A percentile compares a stretch with the other conserved stretches of the same genome.
Evolutionary conservation across 1,284 basidiomycete species (phyloP).

Genomic region (Inonotus hispidus): DNA sequence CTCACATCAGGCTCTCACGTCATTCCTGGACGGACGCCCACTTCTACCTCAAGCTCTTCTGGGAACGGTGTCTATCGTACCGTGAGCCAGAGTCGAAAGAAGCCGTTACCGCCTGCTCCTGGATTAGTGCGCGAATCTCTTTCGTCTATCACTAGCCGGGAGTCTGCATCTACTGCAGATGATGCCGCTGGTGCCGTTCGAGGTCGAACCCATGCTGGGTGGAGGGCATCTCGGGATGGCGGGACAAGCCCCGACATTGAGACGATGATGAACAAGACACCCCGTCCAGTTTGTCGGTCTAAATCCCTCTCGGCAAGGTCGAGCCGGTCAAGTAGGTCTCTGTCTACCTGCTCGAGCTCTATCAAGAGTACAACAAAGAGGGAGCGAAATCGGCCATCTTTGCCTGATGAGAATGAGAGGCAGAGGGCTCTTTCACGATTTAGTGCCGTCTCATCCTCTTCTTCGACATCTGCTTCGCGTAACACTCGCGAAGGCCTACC

Average conservation of each 20-base stretch:
- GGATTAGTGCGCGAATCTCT: not conserved
- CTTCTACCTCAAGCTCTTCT: not conserved
- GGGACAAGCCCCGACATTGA: conserved; percentile 10
- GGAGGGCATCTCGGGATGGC: not conserved
- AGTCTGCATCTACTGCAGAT: not conserved
- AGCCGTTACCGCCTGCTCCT: conserved; percentile 10
- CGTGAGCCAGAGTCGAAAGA: conserved; percentile 14
- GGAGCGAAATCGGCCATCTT: not conserved
- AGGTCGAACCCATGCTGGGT: not conserved
- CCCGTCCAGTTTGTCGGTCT: not conserved
- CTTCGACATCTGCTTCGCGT: not conserved
- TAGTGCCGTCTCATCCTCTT: not conserved
- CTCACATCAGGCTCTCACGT: not conserved
- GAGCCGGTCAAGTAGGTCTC: not conserved
- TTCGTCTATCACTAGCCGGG: not conserved
- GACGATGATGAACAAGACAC: conserved; percentile 13
- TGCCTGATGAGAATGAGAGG: conserved; percentile 7
- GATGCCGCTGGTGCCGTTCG: not conserved
- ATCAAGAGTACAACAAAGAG: not conserved
- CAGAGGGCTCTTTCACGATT: conserved; percentile 2
- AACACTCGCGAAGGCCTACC: not conserved
- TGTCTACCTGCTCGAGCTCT: conserved; percentile 5
- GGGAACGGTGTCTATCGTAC: conserved; percentile 5
- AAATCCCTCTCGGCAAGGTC: not conserved
- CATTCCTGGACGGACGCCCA: not conserved